Evolutionary conservation across 2,329 filamentous ascomycete species (phyloP).

Genomic region (Alternaria panax): DNA sequence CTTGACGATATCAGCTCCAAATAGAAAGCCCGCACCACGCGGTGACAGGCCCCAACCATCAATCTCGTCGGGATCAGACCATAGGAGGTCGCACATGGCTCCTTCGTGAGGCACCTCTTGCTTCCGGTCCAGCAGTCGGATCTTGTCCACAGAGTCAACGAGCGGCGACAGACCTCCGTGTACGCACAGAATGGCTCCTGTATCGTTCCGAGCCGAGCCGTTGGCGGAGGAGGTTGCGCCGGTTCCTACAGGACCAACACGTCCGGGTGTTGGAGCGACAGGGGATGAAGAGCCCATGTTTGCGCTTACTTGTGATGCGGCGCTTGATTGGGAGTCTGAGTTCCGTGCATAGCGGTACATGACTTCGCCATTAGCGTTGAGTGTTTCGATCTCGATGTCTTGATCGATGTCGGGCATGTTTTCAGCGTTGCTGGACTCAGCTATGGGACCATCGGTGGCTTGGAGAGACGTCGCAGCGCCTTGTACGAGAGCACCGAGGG

Average conservation of each 20-base stretch:
- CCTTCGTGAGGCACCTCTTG: conserved; percentile 99
- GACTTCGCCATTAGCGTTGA: conserved; percentile 82
- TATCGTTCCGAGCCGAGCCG: conserved; percentile 62
- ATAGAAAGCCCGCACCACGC: conserved; percentile 92
- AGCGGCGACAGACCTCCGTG: conserved; percentile 92
- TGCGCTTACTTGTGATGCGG: conserved; percentile 41
- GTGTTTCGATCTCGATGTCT: conserved; percentile 90
- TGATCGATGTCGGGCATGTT: conserved; percentile 64
- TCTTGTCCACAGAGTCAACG: conserved; percentile 94
- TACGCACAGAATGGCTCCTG: conserved; percentile 83
- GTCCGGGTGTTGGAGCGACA: conserved; percentile 53
- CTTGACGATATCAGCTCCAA: conserved; percentile 94
- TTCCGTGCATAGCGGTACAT: conserved; percentile 73
- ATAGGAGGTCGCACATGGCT: conserved; percentile 97
- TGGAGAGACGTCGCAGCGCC: conserved; percentile 74
- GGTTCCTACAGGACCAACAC: conserved; percentile 78
- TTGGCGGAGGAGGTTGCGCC: conserved; percentile 75
- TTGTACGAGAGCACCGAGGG: conserved; percentile 87
- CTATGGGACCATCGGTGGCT: conserved; percentile 65
- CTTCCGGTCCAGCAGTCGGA: conserved; percentile 88
- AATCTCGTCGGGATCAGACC: conserved; percentile 98
- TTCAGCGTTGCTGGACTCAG: conserved; percentile 59
- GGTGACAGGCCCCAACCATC: conserved; percentile 96
- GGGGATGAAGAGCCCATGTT: conserved; percentile 47
- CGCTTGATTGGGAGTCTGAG: conserved; percentile 47